These are phyloP conservation scores for Clonostachys solani DNA, from an alignment of 2,329 filamentous ascomycete genomes.

Conservation along the genomic window DNA sequence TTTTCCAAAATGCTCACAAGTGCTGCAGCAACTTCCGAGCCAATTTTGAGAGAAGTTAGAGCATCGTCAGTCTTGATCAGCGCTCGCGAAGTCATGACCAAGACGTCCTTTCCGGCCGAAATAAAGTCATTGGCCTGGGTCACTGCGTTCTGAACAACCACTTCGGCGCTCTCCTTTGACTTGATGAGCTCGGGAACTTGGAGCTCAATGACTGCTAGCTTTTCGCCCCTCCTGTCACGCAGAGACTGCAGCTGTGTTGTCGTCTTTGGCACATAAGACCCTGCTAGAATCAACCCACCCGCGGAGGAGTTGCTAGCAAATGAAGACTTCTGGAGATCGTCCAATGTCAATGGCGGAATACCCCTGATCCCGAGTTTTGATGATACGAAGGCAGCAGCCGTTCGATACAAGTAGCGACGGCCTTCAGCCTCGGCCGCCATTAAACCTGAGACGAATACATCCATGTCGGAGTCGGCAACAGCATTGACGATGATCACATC, in stretches of 20 bases:
- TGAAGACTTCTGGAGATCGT: slow-evolving; percentile 27
- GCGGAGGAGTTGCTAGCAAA: slow-evolving; percentile 4
- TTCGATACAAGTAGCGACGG: slow-evolving; percentile 29
- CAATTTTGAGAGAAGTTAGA: slow-evolving; percentile 47
- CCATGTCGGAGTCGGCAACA: slow-evolving; percentile 48
- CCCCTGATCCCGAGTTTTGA: slow-evolving; percentile 45
- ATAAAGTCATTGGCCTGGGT: slow-evolving; percentile 31
- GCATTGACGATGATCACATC: slow-evolving; percentile 33
- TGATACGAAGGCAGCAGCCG: slow-evolving; percentile 35
- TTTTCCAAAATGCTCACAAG: slow-evolving; percentile 41
- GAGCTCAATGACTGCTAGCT: slow-evolving; percentile 40
- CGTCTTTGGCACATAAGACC: slow-evolving; percentile 56
- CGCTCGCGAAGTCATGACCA: slow-evolving; percentile 55
- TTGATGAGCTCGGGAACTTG: slow-evolving; percentile 41
- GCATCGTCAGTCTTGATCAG: slow-evolving; percentile 41
- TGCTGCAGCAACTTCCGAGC: slow-evolving; percentile 42
- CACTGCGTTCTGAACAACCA: slow-evolving; percentile 21
- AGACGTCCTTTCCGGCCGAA: slow-evolving; percentile 40
- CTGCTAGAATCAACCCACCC: slow-evolving; percentile 50
- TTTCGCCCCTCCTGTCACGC: slow-evolving; percentile 24
- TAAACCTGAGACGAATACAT: slow-evolving; percentile 47
- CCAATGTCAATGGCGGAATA: slow-evolving; percentile 43
- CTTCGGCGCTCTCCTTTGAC: slow-evolving; percentile 20
- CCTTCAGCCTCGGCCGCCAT: slow-evolving; percentile 23
- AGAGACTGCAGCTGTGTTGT: slow-evolving; percentile 46